Evolutionary conservation across 768 basidiomycete species (phyloP), one percentile per base, ranked within the genome.

Genomic region (Termitomyces eurrhizus): DNA sequence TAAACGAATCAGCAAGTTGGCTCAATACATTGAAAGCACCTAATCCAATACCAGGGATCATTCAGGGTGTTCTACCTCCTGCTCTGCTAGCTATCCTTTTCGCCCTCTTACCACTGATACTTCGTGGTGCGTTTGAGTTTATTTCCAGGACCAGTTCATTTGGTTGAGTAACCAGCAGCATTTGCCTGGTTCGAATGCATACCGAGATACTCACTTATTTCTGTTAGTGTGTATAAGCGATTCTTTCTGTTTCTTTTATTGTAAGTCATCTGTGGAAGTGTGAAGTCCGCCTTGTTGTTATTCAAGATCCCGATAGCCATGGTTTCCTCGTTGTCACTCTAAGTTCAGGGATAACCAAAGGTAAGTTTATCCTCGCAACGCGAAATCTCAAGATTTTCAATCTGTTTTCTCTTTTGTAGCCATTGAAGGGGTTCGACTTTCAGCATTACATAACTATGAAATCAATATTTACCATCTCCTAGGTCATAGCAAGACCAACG

Each of bases 111-210:
- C 88, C 53, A 54, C 18, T 54, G 39, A 54, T 42, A 29, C 53
- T 54, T 12, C 53, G 53, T 29, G 53, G 53, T 54, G 18, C 16
- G 53, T 54, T 32, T 16, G 18, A 29, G 6, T 12, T 29, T 42
- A 4, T 16, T 53, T 18, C n/a, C 53, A 6, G 1, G 11, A n/a
- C 16, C 39, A 2, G 32, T 7, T n/a, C 53, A 13, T 32, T n/a
- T 88, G 0, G 70, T 81, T 61, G 73, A 89, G 41, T 72, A 88
- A 29, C 73, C 79, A 66, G 21, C 55, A 74, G 87, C 71, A 16
- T 72, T 89, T 13, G 85, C 88, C 21, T 83, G 82, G 75, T 86
- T 87, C 64, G 84, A 90, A 69, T 87, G 88, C 50, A 87, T 88
- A 51, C 88, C 89, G 0, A 79, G 84, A 42, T 83, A 82, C 61